These are phyloP conservation scores for Hordeum marinum DNA, from an alignment of 176 grass and related monocot species.

Conservation along the genomic window DNA sequence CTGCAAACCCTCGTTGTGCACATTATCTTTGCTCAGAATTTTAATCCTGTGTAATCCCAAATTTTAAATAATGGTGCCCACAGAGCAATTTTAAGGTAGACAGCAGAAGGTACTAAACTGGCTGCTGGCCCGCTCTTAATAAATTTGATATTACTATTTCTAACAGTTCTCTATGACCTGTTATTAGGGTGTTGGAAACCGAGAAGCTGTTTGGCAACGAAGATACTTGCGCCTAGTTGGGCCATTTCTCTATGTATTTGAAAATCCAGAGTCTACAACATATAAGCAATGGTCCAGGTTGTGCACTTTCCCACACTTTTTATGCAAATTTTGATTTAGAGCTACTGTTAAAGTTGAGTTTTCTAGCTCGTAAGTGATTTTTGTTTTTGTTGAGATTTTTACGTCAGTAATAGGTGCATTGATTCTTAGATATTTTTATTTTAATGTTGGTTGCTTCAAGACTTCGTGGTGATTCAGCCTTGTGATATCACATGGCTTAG, in stretches of 20 bases:
- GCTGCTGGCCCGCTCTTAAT: neutral
- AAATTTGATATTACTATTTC: neutral
- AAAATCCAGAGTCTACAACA: constrained; percentile 66
- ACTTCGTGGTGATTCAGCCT: neutral
- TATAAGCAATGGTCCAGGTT: constrained; percentile 97
- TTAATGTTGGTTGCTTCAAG: constrained; percentile 1
- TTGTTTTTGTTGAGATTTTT: neutral
- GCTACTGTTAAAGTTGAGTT: constrained; percentile 10
- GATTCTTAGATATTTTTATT: neutral
- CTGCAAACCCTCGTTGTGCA: neutral
- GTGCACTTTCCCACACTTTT: constrained; percentile 11
- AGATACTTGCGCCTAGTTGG: constrained; percentile 83
- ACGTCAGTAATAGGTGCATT: neutral
- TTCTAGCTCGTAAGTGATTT: neutral
- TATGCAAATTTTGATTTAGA: constrained; percentile 15
- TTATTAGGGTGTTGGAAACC: constrained; percentile 85
- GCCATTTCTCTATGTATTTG: constrained; percentile 89
- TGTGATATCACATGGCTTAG: constrained; percentile 7
- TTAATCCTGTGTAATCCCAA: neutral
- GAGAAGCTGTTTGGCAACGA: constrained; percentile 82
- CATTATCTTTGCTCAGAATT: neutral
- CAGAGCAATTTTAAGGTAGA: neutral
- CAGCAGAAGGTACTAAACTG: neutral
- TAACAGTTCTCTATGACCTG: neutral
- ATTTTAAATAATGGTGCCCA: neutral